Evolutionary conservation across 805 yeast genomes (phyloP).

Genomic region (Monosporozyma aerobia): DNA sequence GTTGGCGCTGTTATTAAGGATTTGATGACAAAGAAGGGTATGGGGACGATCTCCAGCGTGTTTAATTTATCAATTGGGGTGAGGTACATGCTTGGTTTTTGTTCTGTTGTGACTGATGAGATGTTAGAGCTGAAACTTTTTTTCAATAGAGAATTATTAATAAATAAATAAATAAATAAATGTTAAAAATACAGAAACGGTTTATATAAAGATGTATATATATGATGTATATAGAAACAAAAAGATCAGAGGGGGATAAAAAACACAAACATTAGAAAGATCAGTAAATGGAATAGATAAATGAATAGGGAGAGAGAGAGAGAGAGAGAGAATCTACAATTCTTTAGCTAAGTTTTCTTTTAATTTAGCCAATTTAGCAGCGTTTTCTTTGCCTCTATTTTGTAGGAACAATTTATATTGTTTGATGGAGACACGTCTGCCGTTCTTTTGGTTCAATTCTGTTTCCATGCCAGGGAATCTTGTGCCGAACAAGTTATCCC

Average conservation of each 20-base stretch:
- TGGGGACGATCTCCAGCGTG: conserved; percentile 13
- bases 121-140: not conserved
- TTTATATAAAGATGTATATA: no score
- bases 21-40: conserved; percentile 69
- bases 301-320: not conserved
- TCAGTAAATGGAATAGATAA: not conserved
- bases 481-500: conserved; percentile 74
- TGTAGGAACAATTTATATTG: conserved; percentile 51
- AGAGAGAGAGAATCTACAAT: not conserved
- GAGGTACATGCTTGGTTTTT: not conserved
- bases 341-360: conserved; percentile 4
- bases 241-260: not conserved
- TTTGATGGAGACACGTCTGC: conserved; percentile 54
- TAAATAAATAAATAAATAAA: not conserved
- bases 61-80: not conserved
- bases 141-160: not conserved
- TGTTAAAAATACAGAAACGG: not conserved
- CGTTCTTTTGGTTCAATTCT: conserved; percentile 19
- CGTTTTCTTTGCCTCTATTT: conserved; percentile 31
- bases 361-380: conserved; percentile 10
- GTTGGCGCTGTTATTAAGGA: conserved; percentile 38
- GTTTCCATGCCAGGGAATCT: conserved; percentile 43
- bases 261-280: not conserved
- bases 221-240: no score
- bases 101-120: no score